A percentile compares a stretch with the other conserved stretches of the same genome.
Conservation (phyloP, 306 rosid genomes). For the Glycine soja region DNA sequence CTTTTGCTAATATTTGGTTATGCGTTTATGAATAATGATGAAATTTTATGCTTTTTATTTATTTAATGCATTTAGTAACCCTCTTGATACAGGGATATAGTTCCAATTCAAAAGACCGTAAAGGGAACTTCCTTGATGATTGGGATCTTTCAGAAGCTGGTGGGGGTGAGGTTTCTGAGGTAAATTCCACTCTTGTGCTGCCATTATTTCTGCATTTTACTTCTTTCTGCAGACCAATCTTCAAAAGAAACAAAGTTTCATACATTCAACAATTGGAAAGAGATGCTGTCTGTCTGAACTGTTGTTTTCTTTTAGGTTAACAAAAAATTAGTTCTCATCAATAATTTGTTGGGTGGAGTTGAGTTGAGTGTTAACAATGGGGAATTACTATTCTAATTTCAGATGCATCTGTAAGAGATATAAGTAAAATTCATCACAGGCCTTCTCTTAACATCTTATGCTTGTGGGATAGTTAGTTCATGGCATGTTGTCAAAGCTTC, state of each 20-base stretch:
- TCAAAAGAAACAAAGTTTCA: slow-evolving; percentile 27
- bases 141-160: slow-evolving; percentile 97
- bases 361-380: background rate
- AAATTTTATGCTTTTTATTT: slow-evolving; percentile 29
- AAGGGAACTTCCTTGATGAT: slow-evolving; percentile 78
- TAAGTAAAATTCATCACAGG: background rate
- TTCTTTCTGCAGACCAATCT: slow-evolving; percentile 30
- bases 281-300: background rate
- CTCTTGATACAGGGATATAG: slow-evolving; percentile 74
- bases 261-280: slow-evolving; percentile 32
- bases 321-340: background rate
- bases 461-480: slow-evolving; percentile 19
- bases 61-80: slow-evolving; percentile 36
- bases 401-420: background rate
- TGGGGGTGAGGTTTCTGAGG: slow-evolving; percentile 82
- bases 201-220: slow-evolving; percentile 33
- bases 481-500: background rate
- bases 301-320: slow-evolving; percentile 33
- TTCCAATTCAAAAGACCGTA: slow-evolving; percentile 90
- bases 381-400: background rate
- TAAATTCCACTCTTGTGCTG: slow-evolving; percentile 45
- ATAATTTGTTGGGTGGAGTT: background rate
- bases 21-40: slow-evolving; percentile 21
- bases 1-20: slow-evolving; percentile 7
- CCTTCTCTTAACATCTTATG: background rate